Evolutionary conservation across 768 basidiomycete species (phyloP).

Genomic region (Mycena rosella): DNA sequence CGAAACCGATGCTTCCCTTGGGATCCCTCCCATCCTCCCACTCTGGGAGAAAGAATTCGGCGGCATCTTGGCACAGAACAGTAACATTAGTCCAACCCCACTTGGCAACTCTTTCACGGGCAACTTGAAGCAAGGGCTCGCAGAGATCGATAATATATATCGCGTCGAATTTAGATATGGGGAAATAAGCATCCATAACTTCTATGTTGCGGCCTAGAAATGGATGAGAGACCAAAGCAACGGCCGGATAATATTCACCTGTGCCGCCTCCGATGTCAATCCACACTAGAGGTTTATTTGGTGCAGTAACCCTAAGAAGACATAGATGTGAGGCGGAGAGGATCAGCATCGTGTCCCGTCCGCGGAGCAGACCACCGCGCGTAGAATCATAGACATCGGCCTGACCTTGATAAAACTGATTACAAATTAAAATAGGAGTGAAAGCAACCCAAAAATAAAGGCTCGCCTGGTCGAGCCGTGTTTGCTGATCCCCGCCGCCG

Average conservation of each 20-base stretch:
- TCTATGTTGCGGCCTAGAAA: slow-evolving; percentile 73
- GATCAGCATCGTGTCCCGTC: slow-evolving; percentile 37
- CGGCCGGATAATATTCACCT: not conserved
- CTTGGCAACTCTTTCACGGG: not conserved
- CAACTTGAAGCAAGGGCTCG: not conserved
- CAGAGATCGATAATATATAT: slow-evolving; percentile 73
- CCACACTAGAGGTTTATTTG: slow-evolving; percentile 34
- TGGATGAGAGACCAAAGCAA: too few relatives aligned
- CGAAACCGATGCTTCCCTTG: not conserved
- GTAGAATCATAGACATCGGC: not conserved
- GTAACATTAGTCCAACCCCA: slow-evolving; percentile 4
- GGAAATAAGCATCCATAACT: slow-evolving; percentile 73
- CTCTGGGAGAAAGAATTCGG: slow-evolving; percentile 13
- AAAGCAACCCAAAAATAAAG: too few relatives aligned
- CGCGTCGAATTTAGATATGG: slow-evolving; percentile 71
- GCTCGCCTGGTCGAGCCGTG: too few relatives aligned
- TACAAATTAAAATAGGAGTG: too few relatives aligned
- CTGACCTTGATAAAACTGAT: not conserved
- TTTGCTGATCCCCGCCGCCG: too few relatives aligned
- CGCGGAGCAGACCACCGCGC: not conserved
- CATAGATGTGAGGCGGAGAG: slow-evolving; percentile 75
- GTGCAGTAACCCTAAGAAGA: slow-evolving; percentile 54
- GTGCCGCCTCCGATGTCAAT: slow-evolving; percentile 14
- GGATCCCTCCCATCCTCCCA: slow-evolving; percentile 1
- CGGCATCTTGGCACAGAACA: slow-evolving; percentile 2